phyloP scores from a whole-genome alignment of 1,139 yeast genomes.

The Blastobotrys capitulatus region DNA sequence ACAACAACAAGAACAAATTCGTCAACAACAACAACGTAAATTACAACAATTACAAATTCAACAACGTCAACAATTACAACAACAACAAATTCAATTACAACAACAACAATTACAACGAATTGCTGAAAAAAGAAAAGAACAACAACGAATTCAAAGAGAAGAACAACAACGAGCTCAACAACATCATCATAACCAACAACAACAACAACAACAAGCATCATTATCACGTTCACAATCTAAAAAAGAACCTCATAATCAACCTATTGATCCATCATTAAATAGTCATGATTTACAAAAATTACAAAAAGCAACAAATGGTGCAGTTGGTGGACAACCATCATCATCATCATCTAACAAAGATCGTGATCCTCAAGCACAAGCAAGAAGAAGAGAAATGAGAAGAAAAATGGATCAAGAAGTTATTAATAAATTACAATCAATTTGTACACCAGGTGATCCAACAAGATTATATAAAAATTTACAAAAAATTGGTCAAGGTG shows the following conservation, averaged over 20 bases:
- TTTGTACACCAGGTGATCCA: slow-evolving; percentile 91
- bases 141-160: slow-evolving; percentile 13
- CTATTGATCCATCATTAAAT: slow-evolving; percentile 14
- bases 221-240: slow-evolving; percentile 11
- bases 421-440: slow-evolving; percentile 61
- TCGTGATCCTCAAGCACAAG: slow-evolving; percentile 34
- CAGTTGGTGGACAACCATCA: slow-evolving; percentile 24
- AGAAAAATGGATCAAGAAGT: slow-evolving; percentile 63
- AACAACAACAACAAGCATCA: slow-evolving; percentile 18
- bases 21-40: slow-evolving; percentile 14
- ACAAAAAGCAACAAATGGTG: slow-evolving; percentile 30
- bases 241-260: slow-evolving; percentile 12
- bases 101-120: slow-evolving; percentile 15
- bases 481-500: slow-evolving; percentile 93
- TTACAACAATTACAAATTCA: slow-evolving; percentile 16
- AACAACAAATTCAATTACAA: slow-evolving; percentile 16
- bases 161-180: slow-evolving; percentile 11
- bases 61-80: slow-evolving; percentile 13
- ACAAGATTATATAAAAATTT: slow-evolving; percentile 60
- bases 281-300: slow-evolving; percentile 29
- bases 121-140: slow-evolving; percentile 13
- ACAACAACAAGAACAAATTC: slow-evolving; percentile 13
- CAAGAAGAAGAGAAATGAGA: slow-evolving; percentile 72
- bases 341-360: slow-evolving; percentile 32
- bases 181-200: slow-evolving; percentile 17